Conservation (phyloP, 495 filamentous ascomycete genomes). For the Aspergillus kassunensis region DNA sequence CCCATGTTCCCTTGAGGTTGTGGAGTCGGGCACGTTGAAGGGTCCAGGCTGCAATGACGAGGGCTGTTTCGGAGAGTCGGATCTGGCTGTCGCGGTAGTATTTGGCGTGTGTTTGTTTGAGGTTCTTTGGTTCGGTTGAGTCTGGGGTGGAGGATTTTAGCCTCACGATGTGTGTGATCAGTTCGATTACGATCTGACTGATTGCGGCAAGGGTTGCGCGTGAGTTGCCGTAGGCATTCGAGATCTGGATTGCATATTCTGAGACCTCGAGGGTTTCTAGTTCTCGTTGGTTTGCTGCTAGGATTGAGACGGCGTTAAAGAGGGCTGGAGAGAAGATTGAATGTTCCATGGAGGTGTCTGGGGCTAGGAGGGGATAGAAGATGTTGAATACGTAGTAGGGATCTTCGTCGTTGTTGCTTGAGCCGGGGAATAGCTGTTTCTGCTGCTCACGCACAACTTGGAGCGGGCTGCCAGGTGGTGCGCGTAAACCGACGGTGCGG, state of each 20-base stretch:
- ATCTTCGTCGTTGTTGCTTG: constrained; percentile 31
- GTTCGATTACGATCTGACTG: constrained; percentile 41
- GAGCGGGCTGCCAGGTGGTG: constrained; percentile 40
- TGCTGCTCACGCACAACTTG: constrained; percentile 33
- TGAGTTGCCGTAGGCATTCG: constrained; percentile 31
- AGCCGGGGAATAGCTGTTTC: constrained; percentile 30
- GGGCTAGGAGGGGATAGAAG: constrained; percentile 37
- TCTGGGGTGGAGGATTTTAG: constrained; percentile 23
- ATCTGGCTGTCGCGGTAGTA: constrained; percentile 44
- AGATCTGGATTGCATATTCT: constrained; percentile 31
- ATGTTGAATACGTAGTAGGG: constrained; percentile 48
- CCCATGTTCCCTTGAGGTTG: constrained; percentile 25
- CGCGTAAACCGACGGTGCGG: constrained; percentile 43
- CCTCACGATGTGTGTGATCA: constrained; percentile 38
- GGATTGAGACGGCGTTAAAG: constrained; percentile 38
- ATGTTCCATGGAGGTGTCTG: constrained; percentile 36
- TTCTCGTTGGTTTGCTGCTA: constrained; percentile 41
- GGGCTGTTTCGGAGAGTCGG: constrained; percentile 36
- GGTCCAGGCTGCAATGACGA: constrained; percentile 40
- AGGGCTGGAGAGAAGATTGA: constrained; percentile 45
- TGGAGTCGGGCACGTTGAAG: constrained; percentile 34
- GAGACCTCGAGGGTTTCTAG: constrained; percentile 34
- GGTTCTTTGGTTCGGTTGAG: constrained; percentile 26
- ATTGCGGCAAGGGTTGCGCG: constrained; percentile 36
- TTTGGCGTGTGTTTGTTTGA: constrained; percentile 40